Percentiles rank a stretch among this genome's conserved stretches.
Evolutionary conservation across 1,284 basidiomycete species (phyloP).

Genomic region (Xerocomus nothofagi): DNA sequence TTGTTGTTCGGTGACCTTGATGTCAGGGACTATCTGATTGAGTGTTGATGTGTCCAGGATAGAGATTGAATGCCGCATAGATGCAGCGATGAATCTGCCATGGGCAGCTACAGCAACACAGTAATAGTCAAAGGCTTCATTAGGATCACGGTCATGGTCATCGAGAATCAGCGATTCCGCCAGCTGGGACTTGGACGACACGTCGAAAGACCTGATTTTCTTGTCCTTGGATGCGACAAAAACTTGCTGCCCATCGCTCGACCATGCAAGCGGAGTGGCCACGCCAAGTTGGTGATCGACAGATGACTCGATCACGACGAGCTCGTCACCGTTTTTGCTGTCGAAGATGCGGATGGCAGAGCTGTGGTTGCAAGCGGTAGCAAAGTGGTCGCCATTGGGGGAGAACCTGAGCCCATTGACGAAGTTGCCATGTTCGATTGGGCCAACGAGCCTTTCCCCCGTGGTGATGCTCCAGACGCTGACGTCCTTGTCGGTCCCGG

Average conservation of each 20-base stretch:
- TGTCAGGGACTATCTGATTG: too few relatives aligned
- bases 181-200: background rate
- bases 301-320: background rate
- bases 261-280: background rate
- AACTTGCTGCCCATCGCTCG: background rate
- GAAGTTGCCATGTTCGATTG: background rate
- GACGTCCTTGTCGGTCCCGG: too few relatives aligned
- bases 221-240: fast-evolving
- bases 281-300: fast-evolving
- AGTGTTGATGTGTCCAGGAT: background rate
- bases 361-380: background rate
- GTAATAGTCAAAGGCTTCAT: too few relatives aligned
- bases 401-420: background rate
- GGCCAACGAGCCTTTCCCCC: background rate
- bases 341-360: background rate
- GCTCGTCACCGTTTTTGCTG: background rate
- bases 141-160: too few relatives aligned
- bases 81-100: too few relatives aligned
- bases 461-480: too few relatives aligned
- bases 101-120: too few relatives aligned
- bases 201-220: background rate
- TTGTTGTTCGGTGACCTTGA: too few relatives aligned
- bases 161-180: background rate
- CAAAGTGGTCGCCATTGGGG: background rate
- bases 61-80: background rate